These are phyloP conservation scores for Mortierella sp. DNA, from an alignment of 371 early-diverging fungal genomes.

Conservation along the genomic window DNA sequence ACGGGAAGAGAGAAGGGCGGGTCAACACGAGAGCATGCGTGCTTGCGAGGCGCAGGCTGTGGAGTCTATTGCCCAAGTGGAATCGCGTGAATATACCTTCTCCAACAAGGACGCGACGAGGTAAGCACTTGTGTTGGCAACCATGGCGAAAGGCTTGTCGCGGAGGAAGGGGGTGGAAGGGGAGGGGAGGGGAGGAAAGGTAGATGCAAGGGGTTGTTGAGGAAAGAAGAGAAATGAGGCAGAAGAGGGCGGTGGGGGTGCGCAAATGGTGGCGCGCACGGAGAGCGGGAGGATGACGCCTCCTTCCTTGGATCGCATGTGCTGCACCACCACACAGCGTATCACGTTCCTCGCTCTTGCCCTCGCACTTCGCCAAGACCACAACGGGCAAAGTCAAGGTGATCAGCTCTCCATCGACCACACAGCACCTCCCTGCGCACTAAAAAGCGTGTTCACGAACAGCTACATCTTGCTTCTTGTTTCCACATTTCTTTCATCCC, in stretches of 20 bases:
- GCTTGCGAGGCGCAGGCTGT: slow-evolving; percentile 2
- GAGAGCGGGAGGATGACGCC: not conserved
- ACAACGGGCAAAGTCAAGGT: too few species aligned
- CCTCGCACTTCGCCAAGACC: too few species aligned
- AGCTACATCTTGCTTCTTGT: not conserved
- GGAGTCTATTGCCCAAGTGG: not conserved
- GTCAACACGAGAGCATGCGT: not conserved
- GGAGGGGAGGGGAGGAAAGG: not conserved
- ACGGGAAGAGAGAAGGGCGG: not conserved
- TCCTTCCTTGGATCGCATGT: slow-evolving; percentile 4
- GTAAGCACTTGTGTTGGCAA: slow-evolving; percentile 67
- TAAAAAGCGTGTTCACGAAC: not conserved
- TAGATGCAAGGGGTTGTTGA: not conserved
- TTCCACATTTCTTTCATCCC: too few species aligned
- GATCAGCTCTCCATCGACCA: too few species aligned
- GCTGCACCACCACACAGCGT: not conserved
- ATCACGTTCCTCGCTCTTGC: too few species aligned
- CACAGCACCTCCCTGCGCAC: too few species aligned
- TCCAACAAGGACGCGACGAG: slow-evolving; percentile 73
- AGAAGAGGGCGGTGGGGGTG: not conserved
- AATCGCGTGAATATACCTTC: slow-evolving; percentile 57
- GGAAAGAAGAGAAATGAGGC: not conserved
- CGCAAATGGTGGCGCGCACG: not conserved
- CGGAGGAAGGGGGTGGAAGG: not conserved
- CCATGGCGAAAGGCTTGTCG: slow-evolving; percentile 13